Evolutionary conservation across 768 basidiomycete genomes (phyloP), one percentile per base, ranked within the genome.

Genomic region (Daedalea quercina): DNA sequence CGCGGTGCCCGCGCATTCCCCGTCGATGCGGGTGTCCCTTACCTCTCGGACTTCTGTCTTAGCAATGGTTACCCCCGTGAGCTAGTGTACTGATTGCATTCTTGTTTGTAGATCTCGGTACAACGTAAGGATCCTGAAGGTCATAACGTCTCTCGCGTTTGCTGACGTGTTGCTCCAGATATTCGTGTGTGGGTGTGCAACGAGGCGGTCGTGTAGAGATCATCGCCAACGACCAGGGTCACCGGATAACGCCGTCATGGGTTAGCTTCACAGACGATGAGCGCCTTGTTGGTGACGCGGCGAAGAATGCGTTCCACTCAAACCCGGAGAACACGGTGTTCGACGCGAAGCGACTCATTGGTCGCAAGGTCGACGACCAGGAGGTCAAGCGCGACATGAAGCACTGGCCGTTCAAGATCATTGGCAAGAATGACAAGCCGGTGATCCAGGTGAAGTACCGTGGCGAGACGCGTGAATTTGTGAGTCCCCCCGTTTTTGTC

Each of bases 321-420:
- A 92, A 98, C 73, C 92, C 95, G 19, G 62, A 78, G 60, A 98
- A 98, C 73, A 96, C 94, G 9, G 87, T 96, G 53, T 97, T 96
- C 63, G 94, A 96, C 69, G 94, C 94, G 53, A 98, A 96, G 66
- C 91, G 94, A 70, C 81, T 95, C 59, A 94, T 94, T 64, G 91
- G 93, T 62, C 88, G 87, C 63, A 87, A 85, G 66, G 76, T 84
- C 65, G 82, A 88, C 51, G 92, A 95, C 65, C 72, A 73, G 22
- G 92, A 94, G 57, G 76, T 94, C 57, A 73, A 84, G 67, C 83
- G 84, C 31, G 90, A 94, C 67, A 76, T 85, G 58, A 94, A 88
- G 73, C 92, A 95, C 73, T 94, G 87, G 87, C 90, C 90, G 0
- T 95, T 94, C 78, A 78, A 78, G 61, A 79, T 94, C 54, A 64